phyloP scores from a whole-genome alignment of 2,329 filamentous ascomycete genomes.

The Phialocephala sp. region DNA sequence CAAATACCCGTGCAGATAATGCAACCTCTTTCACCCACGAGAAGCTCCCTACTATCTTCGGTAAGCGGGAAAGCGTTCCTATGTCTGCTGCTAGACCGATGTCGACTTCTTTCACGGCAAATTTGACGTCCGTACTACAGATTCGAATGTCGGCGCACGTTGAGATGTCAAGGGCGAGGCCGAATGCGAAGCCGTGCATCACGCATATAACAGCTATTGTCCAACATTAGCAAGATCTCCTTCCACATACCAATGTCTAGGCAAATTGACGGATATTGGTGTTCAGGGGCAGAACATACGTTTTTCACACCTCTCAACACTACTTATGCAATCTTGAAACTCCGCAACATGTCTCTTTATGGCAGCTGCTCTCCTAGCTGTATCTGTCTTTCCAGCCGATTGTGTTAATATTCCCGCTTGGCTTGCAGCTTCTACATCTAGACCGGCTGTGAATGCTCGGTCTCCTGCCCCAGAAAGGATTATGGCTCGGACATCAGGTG shows the following conservation, averaged over 20 bases:
- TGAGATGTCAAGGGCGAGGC: conserved; percentile 77
- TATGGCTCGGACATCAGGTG: conserved; percentile 76
- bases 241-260: neutral
- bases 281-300: conserved; percentile 54
- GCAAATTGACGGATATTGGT: neutral
- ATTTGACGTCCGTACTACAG: conserved; percentile 61
- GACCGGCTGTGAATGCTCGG: conserved; percentile 82
- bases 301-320: conserved; percentile 88
- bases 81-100: conserved; percentile 83
- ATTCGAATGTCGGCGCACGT: conserved; percentile 75
- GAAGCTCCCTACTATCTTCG: conserved; percentile 72
- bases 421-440: conserved; percentile 79
- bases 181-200: conserved; percentile 78
- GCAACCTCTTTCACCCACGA: conserved; percentile 84
- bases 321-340: conserved; percentile 80
- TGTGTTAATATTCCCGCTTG: conserved; percentile 53
- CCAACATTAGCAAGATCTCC: neutral
- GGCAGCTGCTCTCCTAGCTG: conserved; percentile 65
- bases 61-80: conserved; percentile 74
- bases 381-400: conserved; percentile 52
- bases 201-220: conserved; percentile 79
- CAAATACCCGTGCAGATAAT: conserved; percentile 73
- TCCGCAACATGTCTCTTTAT: conserved; percentile 74
- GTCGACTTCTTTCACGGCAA: conserved; percentile 82
- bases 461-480: conserved; percentile 83